Conservation (phyloP, 2,329 filamentous ascomycete genomes). For the Calonectria fujianensis region DNA sequence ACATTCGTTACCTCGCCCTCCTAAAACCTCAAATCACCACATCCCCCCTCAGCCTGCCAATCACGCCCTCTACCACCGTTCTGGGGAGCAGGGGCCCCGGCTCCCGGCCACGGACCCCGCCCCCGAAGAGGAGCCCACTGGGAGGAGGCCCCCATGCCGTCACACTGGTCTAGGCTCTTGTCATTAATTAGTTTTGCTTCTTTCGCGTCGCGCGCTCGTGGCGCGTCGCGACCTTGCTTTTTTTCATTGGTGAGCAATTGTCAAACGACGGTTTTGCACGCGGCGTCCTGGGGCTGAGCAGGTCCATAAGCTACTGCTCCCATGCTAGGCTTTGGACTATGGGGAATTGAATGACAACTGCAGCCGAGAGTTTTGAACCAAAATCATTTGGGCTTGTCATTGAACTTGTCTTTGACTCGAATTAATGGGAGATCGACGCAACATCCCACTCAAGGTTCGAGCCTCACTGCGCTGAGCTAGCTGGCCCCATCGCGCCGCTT, state of each 20-base stretch:
- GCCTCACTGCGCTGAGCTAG: background rate
- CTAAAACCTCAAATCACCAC: slow-evolving; percentile 39
- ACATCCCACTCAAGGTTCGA: slow-evolving; percentile 20
- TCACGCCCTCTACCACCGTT: slow-evolving; percentile 52
- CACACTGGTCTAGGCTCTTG: slow-evolving; percentile 27
- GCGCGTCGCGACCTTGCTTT: slow-evolving; percentile 26
- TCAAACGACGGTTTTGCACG: slow-evolving; percentile 26
- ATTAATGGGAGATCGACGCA: slow-evolving; percentile 17
- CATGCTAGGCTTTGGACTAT: background rate
- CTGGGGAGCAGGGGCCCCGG: slow-evolving; percentile 55
- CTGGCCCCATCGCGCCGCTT: slow-evolving; percentile 2
- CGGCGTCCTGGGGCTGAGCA: slow-evolving; percentile 9
- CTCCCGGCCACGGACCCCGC: slow-evolving; percentile 52
- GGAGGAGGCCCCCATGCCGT: slow-evolving; percentile 36
- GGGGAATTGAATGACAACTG: background rate
- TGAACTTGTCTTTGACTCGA: slow-evolving; percentile 14
- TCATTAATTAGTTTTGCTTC: slow-evolving; percentile 34
- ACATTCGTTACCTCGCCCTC: slow-evolving; percentile 38
- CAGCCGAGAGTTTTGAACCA: slow-evolving; percentile 9
- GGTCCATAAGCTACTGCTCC: background rate
- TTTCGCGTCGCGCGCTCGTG: slow-evolving; percentile 34
- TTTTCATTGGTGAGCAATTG: slow-evolving; percentile 17
- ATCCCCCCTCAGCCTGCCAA: slow-evolving; percentile 46
- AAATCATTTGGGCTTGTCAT: slow-evolving; percentile 15
- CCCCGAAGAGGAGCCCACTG: slow-evolving; percentile 43